A percentile compares a stretch with the other conserved stretches of the same genome.
Evolutionary conservation across 2,329 filamentous ascomycete genomes (phyloP).

Genomic region (Monosporascus sp.): DNA sequence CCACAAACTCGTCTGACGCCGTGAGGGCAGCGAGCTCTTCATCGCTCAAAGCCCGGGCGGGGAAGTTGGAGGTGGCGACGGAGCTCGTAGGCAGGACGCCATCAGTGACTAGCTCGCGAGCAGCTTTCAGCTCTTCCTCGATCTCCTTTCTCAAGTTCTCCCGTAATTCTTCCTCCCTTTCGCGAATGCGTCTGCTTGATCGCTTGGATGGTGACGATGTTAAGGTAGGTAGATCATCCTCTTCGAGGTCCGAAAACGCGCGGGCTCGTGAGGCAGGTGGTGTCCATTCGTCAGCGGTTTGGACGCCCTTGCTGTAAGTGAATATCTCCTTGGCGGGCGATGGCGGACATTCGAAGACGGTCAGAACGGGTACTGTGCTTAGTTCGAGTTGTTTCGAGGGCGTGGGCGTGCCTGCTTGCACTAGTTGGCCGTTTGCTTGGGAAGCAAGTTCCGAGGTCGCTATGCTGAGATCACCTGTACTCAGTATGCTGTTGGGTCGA

Average conservation of each 20-base stretch:
- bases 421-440: conserved; percentile 34
- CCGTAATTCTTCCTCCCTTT: conserved; percentile 83
- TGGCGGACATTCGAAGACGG: conserved; percentile 75
- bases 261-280: conserved; percentile 47
- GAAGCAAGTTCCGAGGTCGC: conserved; percentile 59
- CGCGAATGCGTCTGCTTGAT: conserved; percentile 70
- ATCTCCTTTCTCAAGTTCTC: conserved; percentile 82
- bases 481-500: conserved; percentile 80
- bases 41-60: conserved; percentile 69
- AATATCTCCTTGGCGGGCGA: conserved; percentile 77
- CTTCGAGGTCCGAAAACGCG: conserved; percentile 53
- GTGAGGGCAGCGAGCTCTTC: conserved; percentile 90
- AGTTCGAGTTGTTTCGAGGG: conserved; percentile 58
- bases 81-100: conserved; percentile 40
- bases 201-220: conserved; percentile 63
- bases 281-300: conserved; percentile 75
- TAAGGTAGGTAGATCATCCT: conserved; percentile 51
- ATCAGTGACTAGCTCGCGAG: conserved; percentile 55
- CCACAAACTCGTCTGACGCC: conserved; percentile 85
- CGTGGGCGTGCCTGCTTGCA: conserved; percentile 17
- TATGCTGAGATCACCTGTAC: conserved; percentile 73
- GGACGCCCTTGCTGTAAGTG: conserved; percentile 95
- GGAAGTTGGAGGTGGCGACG: conserved; percentile 54
- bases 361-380: conserved; percentile 66
- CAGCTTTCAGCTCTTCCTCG: conserved; percentile 80